Conservation (phyloP, 2,329 filamentous ascomycete genomes). For the Plectosphaerella sp. region DNA sequence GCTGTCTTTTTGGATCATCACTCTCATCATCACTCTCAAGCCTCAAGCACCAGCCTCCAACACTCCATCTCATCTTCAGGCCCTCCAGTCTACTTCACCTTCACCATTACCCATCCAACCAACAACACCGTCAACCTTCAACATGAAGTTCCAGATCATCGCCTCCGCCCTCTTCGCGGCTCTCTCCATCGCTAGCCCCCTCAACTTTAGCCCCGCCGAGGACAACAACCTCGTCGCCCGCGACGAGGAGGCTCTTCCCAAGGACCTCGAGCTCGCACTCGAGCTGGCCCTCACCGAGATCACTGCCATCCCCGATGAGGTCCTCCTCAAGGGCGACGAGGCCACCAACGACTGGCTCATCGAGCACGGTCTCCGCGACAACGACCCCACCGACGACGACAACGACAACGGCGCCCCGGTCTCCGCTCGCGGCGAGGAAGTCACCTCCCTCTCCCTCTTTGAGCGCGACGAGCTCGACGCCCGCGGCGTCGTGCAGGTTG, state of each 20-base stretch:
- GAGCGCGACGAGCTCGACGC: constrained; percentile 5
- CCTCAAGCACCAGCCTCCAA: neutral
- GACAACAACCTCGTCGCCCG: neutral
- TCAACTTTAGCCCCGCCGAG: constrained; percentile 1
- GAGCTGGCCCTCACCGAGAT: constrained; percentile 13
- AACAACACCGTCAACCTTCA: neutral
- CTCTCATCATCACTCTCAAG: constrained; percentile 1
- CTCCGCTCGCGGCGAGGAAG: neutral
- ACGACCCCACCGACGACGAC: constrained; percentile 2
- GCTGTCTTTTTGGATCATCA: neutral
- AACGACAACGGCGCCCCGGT: neutral
- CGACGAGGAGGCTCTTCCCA: neutral
- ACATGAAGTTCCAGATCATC: constrained; percentile 11
- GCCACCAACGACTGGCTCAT: constrained; percentile 15
- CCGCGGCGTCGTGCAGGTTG: constrained; percentile 13
- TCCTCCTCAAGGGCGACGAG: constrained; percentile 15
- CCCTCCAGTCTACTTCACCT: neutral
- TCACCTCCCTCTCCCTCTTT: neutral
- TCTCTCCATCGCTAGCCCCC: constrained; percentile 5
- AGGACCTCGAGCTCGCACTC: constrained; percentile 5
- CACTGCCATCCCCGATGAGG: constrained; percentile 16
- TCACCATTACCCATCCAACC: neutral
- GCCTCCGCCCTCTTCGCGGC: constrained; percentile 7
- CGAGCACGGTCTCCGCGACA: constrained; percentile 11
- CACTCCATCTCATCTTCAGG: neutral